These are phyloP conservation scores for Parastagonospora avenae DNA, from an alignment of 2,329 filamentous ascomycete species.

Conservation along the genomic window DNA sequence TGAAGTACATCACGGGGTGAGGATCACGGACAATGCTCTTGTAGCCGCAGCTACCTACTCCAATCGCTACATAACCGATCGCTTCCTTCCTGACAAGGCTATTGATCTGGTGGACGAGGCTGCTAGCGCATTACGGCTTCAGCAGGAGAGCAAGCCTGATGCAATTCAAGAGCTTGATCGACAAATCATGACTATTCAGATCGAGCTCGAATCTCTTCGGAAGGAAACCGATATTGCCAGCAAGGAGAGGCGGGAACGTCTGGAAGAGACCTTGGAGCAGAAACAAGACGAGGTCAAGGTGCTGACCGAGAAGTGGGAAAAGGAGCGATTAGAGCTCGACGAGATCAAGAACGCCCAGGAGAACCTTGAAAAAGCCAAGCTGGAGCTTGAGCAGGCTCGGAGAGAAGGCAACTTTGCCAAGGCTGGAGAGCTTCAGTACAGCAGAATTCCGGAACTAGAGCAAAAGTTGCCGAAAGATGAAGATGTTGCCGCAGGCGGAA, in stretches of 20 bases:
- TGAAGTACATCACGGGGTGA: constrained; percentile 94
- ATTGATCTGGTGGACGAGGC: constrained; percentile 98
- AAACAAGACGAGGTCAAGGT: constrained; percentile 77
- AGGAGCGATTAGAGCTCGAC: constrained; percentile 84
- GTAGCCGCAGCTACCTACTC: constrained; percentile 91
- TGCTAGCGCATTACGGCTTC: constrained; percentile 83
- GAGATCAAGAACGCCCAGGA: constrained; percentile 85
- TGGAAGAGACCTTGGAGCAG: constrained; percentile 75
- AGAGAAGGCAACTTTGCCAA: constrained; percentile 85
- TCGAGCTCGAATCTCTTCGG: constrained; percentile 89
- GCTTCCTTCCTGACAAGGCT: constrained; percentile 94
- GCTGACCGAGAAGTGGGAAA: constrained; percentile 85
- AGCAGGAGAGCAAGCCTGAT: constrained; percentile 97
- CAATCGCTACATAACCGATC: constrained; percentile 95
- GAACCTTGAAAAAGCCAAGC: constrained; percentile 81
- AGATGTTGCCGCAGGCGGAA: constrained; percentile 43
- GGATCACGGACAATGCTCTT: constrained; percentile 89
- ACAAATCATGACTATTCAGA: constrained; percentile 96
- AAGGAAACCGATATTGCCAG: constrained; percentile 94
- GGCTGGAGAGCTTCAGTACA: constrained; percentile 90
- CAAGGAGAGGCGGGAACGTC: constrained; percentile 82
- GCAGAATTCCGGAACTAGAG: constrained; percentile 82
- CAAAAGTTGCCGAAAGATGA: constrained; percentile 77
- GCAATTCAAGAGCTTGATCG: constrained; percentile 91
- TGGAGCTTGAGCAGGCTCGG: constrained; percentile 87